Evolutionary conservation across 2,329 filamentous ascomycete genomes (phyloP).

Genomic region (Aspergillus alliaceus): DNA sequence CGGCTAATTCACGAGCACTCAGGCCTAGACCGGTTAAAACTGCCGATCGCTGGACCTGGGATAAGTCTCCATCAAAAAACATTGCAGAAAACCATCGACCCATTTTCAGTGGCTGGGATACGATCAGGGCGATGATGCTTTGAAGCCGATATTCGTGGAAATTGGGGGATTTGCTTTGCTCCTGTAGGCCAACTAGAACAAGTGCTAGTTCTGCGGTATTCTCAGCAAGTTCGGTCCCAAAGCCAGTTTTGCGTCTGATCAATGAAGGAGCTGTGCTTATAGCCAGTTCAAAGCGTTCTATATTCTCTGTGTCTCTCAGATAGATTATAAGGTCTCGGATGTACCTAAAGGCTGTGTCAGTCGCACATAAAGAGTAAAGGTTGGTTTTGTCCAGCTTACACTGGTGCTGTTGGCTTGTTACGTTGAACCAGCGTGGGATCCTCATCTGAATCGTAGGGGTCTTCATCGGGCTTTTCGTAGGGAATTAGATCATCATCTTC

Average conservation of each 20-base stretch:
- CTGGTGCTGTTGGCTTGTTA: constrained; percentile 78
- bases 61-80: constrained; percentile 92
- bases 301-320: constrained; percentile 77
- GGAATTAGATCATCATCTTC: constrained; percentile 67
- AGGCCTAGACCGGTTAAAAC: constrained; percentile 81
- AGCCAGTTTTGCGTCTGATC: constrained; percentile 83
- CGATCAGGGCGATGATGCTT: constrained; percentile 76
- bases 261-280: constrained; percentile 73
- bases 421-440: constrained; percentile 84
- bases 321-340: constrained; percentile 79
- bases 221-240: constrained; percentile 83
- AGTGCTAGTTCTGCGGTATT: constrained; percentile 79
- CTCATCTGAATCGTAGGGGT: constrained; percentile 88
- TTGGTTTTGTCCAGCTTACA: constrained; percentile 48
- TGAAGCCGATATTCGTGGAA: constrained; percentile 77
- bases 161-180: constrained; percentile 77
- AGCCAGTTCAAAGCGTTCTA: constrained; percentile 79
- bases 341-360: constrained; percentile 52
- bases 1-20: constrained; percentile 79
- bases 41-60: constrained; percentile 76
- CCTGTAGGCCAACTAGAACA: constrained; percentile 75
- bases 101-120: constrained; percentile 74
- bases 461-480: constrained; percentile 83
- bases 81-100: constrained; percentile 80
- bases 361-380: neutral